These are phyloP conservation scores for Xylaria arbuscula DNA, from an alignment of 2,329 filamentous ascomycete genomes.

Conservation along the genomic window DNA sequence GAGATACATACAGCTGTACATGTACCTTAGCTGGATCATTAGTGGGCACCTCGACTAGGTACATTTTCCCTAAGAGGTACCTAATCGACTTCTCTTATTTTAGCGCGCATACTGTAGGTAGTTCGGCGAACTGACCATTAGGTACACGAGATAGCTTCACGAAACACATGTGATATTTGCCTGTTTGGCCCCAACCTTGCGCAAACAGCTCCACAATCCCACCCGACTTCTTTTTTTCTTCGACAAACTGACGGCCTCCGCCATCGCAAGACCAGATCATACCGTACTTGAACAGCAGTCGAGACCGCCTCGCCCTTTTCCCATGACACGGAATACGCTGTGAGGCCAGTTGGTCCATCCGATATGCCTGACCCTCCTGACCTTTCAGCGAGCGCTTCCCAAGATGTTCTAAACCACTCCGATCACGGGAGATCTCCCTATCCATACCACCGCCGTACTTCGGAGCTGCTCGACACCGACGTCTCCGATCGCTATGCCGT, in stretches of 20 bases:
- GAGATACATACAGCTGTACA: too few species aligned
- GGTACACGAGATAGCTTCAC: not conserved
- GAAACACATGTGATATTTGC: slow-evolving; percentile 34
- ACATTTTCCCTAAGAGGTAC: too few species aligned
- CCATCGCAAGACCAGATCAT: slow-evolving; percentile 25
- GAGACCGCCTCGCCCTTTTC: slow-evolving; percentile 23
- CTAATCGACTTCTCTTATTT: not conserved
- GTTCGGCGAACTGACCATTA: slow-evolving; percentile 13
- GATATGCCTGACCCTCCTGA: slow-evolving; percentile 61
- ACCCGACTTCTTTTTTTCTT: not conserved
- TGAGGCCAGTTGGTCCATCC: slow-evolving; percentile 47
- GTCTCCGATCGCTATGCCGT: slow-evolving; percentile 59
- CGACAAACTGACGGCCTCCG: not conserved
- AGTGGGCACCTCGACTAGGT: too few species aligned
- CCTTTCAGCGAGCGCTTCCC: slow-evolving; percentile 50
- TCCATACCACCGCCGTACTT: slow-evolving; percentile 71
- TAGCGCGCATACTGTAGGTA: not conserved
- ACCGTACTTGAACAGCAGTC: slow-evolving; percentile 12
- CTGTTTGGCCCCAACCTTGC: slow-evolving; percentile 8
- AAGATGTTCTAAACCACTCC: slow-evolving; percentile 44
- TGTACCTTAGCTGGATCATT: too few species aligned
- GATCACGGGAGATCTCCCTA: slow-evolving; percentile 69
- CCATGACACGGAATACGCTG: slow-evolving; percentile 40
- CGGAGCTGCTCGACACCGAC: slow-evolving; percentile 64
- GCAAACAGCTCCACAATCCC: slow-evolving; percentile 6